Base-by-base conservation (phyloP, 306 rosid genomes). In the Quercus agrifolia region DNA sequence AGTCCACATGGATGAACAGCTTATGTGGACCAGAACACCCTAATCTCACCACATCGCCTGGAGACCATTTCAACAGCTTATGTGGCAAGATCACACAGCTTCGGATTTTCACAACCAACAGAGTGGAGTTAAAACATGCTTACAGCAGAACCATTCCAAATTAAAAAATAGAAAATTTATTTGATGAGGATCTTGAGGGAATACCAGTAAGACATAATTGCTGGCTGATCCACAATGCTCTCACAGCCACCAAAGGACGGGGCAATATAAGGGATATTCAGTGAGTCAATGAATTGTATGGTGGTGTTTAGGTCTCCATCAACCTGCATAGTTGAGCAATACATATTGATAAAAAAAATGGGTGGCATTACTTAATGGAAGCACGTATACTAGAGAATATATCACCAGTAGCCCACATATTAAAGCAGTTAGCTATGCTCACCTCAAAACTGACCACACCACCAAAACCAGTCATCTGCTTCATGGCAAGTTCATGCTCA, bases 361-460 rank as follows among this genome's bases (percentile, higher is more conserved):
- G 4, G 4, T 19, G 28, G 44, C 31, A 74, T 51, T 62, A 18
- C 74, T 33, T 64, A 58, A 73, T 28, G 35, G 28, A n/a, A 67
- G 54, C 7, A 35, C 20, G 38, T 52, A 20, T 17, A 17, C 69
- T 52, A 58, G 62, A 41, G 46, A 13, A 59, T 27, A 56, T 35
- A 75, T 54, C 14, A 33, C 31, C 30, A 4, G 46, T 46, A 17
- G 67, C 49, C 70, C 67, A 71, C 77, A 49, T 17, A 61, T 59
- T 80, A 54, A 46, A 78, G 76, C 78, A 61, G 64, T 28, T 6
- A 25, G 76, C 46, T 69, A 79, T 70, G 38, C 85, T 56, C 75
- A 92, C 99, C 96, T 91, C 97, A 81, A 94, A 94, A 82, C 99
- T 94, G 83, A 94, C 97, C 19, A 94, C 99, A 35, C 99, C 97